These are phyloP conservation scores for Ramaria rubella DNA, from an alignment of 768 basidiomycete species.

Conservation along the genomic window DNA sequence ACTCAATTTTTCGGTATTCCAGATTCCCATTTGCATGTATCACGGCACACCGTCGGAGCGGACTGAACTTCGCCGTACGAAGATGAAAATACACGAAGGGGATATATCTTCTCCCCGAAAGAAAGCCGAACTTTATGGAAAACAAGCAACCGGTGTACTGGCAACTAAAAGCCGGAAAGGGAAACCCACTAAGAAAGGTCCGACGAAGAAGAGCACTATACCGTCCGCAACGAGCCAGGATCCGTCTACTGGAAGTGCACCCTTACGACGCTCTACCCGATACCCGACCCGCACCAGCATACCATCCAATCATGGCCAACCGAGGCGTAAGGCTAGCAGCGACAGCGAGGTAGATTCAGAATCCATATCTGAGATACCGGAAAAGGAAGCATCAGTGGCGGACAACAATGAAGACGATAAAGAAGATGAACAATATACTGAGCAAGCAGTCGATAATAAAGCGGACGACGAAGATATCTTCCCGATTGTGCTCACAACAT, in stretches of 20 bases:
- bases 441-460: background rate
- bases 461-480: slow-evolving; percentile 6
- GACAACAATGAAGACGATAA: background rate
- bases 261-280: background rate
- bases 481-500: slow-evolving; percentile 62
- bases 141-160: background rate
- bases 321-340: background rate
- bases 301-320: background rate
- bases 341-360: background rate
- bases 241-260: background rate
- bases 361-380: background rate
- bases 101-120: slow-evolving; percentile 8
- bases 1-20: background rate
- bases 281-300: background rate
- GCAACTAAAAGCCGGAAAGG: background rate
- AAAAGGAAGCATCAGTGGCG: background rate
- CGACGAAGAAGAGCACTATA: background rate
- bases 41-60: slow-evolving; percentile 81
- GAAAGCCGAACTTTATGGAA: background rate
- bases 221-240: background rate
- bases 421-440: slow-evolving; percentile 26
- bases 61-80: slow-evolving; percentile 63
- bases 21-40: slow-evolving; percentile 89
- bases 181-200: slow-evolving; percentile 3
- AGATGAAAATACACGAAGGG: slow-evolving; percentile 31